Evolutionary conservation across 2,329 filamentous ascomycete genomes (phyloP), one percentile per base, ranked within the genome.

Genomic region (Colletotrichum navitas): DNA sequence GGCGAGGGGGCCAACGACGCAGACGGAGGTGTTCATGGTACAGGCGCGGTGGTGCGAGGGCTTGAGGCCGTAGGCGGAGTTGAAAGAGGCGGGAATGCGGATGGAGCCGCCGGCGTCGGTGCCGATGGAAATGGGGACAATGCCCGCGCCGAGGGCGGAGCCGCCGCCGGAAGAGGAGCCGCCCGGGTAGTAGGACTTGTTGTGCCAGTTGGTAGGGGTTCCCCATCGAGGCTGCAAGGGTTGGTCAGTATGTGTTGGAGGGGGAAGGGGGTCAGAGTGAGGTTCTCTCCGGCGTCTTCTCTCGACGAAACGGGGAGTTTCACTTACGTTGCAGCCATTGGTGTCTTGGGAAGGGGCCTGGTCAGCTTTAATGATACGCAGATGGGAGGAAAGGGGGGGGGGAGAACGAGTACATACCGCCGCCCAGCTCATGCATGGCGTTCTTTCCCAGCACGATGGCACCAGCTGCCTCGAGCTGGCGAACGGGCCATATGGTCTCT

Each of bases 51-150:
- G 88, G 78, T 96, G 92, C 0, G 89, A 91, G 1, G 93, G 85
- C 81, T 97, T 97, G 70, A 97, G 85, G 2, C 94, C 94, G 80
- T 92, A 97, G 29, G 94, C 81, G 60, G 94, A 93, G 79, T 93
- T 96, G 83, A 93, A 95, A 41, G 87, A 86, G 0, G 90, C 83
- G 0, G 94, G 94, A 47, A 96, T 88, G 49, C 94, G 90, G 68
- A 94, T 88, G 72, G 90, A 93, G 71, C 93, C 93, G 47, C 93
- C 79, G 1, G 92, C 92, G 76, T 95, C 93, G 7, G 91, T 91
- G 47, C 93, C 94, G 34, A 95, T 84, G 1, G 89, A 88, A 73
- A 94, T 90, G n/a, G 93, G 93, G 3, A 95, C 86, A 32, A 96
- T 81, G 2, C 93, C 93, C 10, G 89, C 87, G 26, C 87, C 87